Evolutionary conservation across 345 rosid species (phyloP), one percentile per base, ranked within the genome.

Genomic region (Populus alba): DNA sequence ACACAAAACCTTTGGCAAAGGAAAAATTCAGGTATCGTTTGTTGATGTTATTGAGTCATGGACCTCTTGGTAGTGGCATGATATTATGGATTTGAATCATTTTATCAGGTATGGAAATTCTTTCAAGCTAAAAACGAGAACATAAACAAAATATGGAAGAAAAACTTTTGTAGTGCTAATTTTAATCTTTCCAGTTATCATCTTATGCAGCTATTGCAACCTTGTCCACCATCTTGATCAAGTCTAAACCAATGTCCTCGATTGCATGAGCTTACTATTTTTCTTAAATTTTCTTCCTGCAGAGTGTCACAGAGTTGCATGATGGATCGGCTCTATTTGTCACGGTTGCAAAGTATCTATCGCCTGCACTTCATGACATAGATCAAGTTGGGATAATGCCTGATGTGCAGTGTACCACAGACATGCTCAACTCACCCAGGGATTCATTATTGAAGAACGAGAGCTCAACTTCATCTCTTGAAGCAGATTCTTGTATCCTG

Each of bases 251-350:
- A 25, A 39, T 72, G 67, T 68, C 67, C 37, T 45, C 17, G 8
- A 11, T 71, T 59, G 31, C 51, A 38, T n/a, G 20, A 13, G 6
- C 38, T 35, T 1, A 2, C 5, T 22, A 17, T 17, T 17, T 39
- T 43, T 45, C 38, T 62, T 43, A 16, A 35, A 18, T 29, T 31
- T 70, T 74, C 18, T 73, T 78, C 16, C 27, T 77, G 73, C 88
- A 90, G 98, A 94, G 96, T 41, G 92, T 94, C 22, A 91, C 93
- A 3, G 96, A 92, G 78, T 83, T 94, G 84, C 89, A 91, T 8
- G 98, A 94, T 39, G 98, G 98, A 70, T 94, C 97, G 2, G 98
- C 98, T 70, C 86, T 94, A 61, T 94, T 94, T 71, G 89, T 94
- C 43, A 94, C 98, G 0, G 96, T 94, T 3, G 98, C 97, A 74